These are phyloP conservation scores for Picea sitchensis DNA, from an alignment of 75 land plant species.

Conservation along the genomic window DNA sequence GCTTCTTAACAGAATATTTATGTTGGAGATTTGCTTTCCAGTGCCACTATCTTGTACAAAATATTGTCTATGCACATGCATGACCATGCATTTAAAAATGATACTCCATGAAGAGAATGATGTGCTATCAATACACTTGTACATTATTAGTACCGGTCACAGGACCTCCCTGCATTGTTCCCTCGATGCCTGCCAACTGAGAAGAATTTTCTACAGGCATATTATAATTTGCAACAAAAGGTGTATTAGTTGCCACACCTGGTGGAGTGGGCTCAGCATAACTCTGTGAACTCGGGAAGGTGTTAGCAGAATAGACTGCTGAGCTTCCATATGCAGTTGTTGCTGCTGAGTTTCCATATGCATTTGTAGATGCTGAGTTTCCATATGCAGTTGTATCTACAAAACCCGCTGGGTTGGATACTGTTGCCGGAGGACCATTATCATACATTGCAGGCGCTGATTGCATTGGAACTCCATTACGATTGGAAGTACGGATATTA, in stretches of 20 bases:
- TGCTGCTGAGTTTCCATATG: neutral
- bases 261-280: constrained; percentile 33
- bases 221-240: constrained; percentile 14
- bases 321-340: neutral
- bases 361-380: neutral
- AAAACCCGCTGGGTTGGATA: neutral
- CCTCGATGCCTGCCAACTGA: neutral
- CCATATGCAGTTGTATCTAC: neutral
- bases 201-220: neutral
- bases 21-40: neutral
- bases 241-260: constrained; percentile 21
- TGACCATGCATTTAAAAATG: neutral
- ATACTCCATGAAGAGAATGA: neutral
- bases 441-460: neutral
- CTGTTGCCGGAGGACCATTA: constrained; percentile 5
- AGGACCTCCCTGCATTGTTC: constrained; percentile 4
- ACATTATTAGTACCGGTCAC: neutral
- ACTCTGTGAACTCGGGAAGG: neutral
- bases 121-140: constrained; percentile 3
- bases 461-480: constrained; percentile 3
- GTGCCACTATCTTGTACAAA: neutral
- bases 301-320: constrained; percentile 3
- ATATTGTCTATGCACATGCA: neutral
- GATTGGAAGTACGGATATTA: neutral
- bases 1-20: neutral